phyloP scores from a whole-genome alignment of 345 rosid species.

The Brassica incana region DNA sequence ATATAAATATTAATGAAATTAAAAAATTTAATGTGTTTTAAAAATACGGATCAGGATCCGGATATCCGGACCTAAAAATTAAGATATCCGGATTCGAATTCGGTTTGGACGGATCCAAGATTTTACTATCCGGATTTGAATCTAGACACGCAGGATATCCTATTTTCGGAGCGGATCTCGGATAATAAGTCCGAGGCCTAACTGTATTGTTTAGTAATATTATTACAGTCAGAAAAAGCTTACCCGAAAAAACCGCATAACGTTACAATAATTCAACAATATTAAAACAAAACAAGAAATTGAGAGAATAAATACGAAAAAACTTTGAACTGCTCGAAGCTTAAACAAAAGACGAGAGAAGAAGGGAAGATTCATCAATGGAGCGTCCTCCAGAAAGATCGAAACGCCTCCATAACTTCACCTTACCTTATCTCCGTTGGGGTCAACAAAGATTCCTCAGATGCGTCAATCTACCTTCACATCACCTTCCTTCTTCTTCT shows the following conservation, averaged over 20 bases:
- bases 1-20: no score
- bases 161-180: no score
- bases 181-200: no score
- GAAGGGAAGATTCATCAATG: conserved; percentile 17
- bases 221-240: background rate
- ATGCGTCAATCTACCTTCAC: conserved; percentile 31
- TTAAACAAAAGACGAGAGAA: conserved; percentile 10
- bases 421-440: conserved; percentile 31
- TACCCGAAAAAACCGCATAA: background rate
- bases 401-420: conserved; percentile 36
- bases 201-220: background rate
- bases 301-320: conserved; percentile 23
- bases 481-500: conserved; percentile 6
- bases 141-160: no score
- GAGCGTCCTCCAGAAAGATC: conserved; percentile 30
- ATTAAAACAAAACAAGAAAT: background rate
- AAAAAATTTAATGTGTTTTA: no score
- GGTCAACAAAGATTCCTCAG: conserved; percentile 36
- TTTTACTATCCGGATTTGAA: no score
- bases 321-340: conserved; percentile 30
- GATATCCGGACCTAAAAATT: no score
- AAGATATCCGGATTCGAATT: no score
- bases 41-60: no score
- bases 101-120: no score
- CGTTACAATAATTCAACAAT: background rate